A percentile compares a stretch with the other conserved stretches of the same genome.
These are phyloP conservation scores for Mallotus japonicus DNA, from an alignment of 441 rosid species.

Conservation along the genomic window DNA sequence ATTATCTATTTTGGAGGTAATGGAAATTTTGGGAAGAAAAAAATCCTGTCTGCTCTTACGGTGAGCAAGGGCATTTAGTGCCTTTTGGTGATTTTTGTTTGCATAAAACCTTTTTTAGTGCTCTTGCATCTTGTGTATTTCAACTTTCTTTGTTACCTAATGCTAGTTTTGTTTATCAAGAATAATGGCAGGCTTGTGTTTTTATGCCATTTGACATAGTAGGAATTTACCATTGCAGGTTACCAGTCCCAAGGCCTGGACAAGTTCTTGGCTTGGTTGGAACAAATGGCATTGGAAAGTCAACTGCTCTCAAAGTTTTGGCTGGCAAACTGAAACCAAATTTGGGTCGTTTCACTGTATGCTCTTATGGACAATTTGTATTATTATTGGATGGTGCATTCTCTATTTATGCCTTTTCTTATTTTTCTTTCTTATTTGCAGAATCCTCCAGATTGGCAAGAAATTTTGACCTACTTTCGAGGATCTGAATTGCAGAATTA, in stretches of 20 bases:
- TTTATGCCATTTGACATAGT: slow-evolving; percentile 21
- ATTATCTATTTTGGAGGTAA: not conserved
- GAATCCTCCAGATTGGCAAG: slow-evolving; percentile 99
- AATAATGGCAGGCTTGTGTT: not conserved
- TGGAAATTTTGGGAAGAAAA: not conserved
- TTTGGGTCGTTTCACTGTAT: slow-evolving; percentile 90
- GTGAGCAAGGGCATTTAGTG: not conserved
- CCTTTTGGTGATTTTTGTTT: too few species aligned
- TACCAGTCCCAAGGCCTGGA: slow-evolving; percentile 97
- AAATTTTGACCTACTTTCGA: slow-evolving; percentile 88
- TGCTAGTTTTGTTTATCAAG: not conserved
- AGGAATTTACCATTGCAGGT: slow-evolving; percentile 40
- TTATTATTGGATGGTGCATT: slow-evolving; percentile 9
- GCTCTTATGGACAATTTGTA: slow-evolving; percentile 9
- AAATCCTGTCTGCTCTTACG: not conserved
- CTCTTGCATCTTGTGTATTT: not conserved
- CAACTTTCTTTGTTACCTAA: not conserved
- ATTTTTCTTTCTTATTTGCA: slow-evolving; percentile 33
- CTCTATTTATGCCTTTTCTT: slow-evolving; percentile 8
- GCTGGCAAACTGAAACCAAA: slow-evolving; percentile 97
- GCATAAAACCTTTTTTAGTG: not conserved
- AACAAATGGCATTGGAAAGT: slow-evolving; percentile 96
- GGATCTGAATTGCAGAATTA: slow-evolving; percentile 97
- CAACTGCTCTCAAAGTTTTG: slow-evolving; percentile 91
- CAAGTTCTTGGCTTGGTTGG: slow-evolving; percentile 99